Base-by-base conservation (phyloP, 1,284 basidiomycete species). In the Leucocoprinus gongylophorus region DNA sequence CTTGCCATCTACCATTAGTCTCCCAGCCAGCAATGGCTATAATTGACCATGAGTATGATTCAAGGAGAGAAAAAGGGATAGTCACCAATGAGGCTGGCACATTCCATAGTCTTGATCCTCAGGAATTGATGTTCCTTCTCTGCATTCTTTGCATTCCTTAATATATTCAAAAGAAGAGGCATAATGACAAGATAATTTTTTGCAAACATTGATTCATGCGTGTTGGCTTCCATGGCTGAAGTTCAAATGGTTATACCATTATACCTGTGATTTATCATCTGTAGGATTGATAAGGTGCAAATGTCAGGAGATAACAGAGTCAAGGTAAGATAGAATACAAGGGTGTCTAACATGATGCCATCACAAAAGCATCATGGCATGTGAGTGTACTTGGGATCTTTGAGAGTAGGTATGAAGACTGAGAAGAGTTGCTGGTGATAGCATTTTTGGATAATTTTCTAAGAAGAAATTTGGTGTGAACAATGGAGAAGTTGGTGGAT, bases 1-100 rank as follows among this genome's bases (percentile, higher is more conserved):
- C 48, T 82, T 82, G 0, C 87, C 88, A 48, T 88, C 85, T 71
- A 90, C 78, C 8, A 75, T 72, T 56, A 3, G 80, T 85, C 60
- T 89, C 86, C 81, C 85, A 90, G 10, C 86, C 87, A 35, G 89
- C 88, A 54, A 90, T 88, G 1, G 87, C 90, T 90, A 55, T 32
- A 28, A 40, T 48, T 21, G 9, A 29, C 8, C 32, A 30, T 6
- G 6, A 12, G 23, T 35, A 18, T 18, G 23, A 20, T 8, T 18
- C 21, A 7, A 51, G 33, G 5, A 20, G 32, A 32, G 37, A n/a
- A 28, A 38, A 17, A 23, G 46, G 1, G 53, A 32, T 18, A 39
- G 12, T 8, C 41, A 88, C 87, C 87, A 50, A 91, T 83, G 8
- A 91, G 69, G 1, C 86, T 85, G 0, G 86, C 88, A 63, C 90